Conservation (phyloP, 2,329 filamentous ascomycete species). For the Thielaviopsis populi region DNA sequence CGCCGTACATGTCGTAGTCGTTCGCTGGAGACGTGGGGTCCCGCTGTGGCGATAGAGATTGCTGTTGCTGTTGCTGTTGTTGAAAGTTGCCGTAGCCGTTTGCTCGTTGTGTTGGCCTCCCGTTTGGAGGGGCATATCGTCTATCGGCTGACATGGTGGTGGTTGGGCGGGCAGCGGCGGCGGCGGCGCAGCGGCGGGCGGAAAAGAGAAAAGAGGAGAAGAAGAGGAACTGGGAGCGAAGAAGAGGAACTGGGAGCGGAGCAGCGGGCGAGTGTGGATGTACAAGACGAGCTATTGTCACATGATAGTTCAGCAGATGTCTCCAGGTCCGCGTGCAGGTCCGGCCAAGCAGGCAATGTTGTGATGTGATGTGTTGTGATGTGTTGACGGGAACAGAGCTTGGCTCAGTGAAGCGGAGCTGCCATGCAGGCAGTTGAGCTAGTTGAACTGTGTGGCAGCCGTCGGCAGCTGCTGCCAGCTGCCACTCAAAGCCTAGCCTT, state of each 20-base stretch:
- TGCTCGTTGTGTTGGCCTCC: constrained; percentile 19
- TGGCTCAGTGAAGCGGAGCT: neutral
- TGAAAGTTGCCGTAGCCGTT: constrained; percentile 31
- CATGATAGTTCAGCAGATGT: constrained; percentile 10
- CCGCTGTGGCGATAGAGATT: neutral
- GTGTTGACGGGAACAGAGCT: neutral
- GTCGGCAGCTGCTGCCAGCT: neutral
- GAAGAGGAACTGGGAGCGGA: neutral
- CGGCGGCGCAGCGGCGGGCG: neutral
- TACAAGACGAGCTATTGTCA: neutral
- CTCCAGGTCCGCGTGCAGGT: neutral
- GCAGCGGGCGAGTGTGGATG: neutral
- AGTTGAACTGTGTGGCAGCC: neutral
- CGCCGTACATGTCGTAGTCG: constrained; percentile 37
- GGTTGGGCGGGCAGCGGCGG: neutral
- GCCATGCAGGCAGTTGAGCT: neutral
- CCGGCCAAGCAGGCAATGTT: neutral
- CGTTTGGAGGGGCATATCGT: constrained; percentile 10
- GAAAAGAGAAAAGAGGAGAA: neutral
- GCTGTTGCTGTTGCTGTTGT: neutral
- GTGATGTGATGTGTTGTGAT: neutral
- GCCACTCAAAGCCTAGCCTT: neutral
- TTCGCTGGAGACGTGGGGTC: constrained; percentile 21
- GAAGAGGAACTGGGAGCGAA: neutral
- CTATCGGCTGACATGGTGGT: constrained; percentile 13